These are phyloP conservation scores for Pulveroboletus sp. DNA, from an alignment of 1,284 basidiomycete genomes.

Conservation along the genomic window DNA sequence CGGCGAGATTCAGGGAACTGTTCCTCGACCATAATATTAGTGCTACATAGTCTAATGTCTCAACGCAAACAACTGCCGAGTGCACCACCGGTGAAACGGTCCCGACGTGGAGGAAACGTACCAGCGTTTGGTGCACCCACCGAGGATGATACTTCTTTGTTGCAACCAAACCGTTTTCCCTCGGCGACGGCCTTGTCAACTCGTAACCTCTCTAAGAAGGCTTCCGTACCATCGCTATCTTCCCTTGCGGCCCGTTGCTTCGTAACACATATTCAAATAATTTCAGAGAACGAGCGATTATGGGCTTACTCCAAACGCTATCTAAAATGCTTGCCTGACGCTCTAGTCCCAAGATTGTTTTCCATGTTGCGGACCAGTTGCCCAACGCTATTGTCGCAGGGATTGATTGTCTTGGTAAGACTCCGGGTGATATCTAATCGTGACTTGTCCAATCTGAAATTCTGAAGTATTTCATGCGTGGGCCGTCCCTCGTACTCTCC, in stretches of 20 bases:
- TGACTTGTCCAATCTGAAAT: conserved; percentile 1
- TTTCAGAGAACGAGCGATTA: conserved; percentile 41
- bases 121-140: conserved; percentile 43
- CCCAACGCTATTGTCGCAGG: conserved; percentile 53
- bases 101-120: conserved; percentile 30
- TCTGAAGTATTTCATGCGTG: conserved; percentile 62
- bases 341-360: conserved; percentile 51
- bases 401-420: conserved; percentile 56
- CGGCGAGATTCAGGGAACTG: no score
- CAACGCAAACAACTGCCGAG: conserved; percentile 3
- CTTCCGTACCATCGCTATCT: conserved; percentile 45
- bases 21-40: no score
- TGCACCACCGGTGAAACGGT: conserved; percentile 30
- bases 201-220: conserved; percentile 38
- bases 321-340: conserved; percentile 55
- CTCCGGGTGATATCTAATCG: not conserved
- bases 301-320: conserved; percentile 44
- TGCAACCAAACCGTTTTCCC: conserved; percentile 39
- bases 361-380: conserved; percentile 48
- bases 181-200: conserved; percentile 55
- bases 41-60: no score
- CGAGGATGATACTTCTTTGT: conserved; percentile 43
- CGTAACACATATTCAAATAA: conserved; percentile 44
- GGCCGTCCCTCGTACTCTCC: conserved; percentile 50
- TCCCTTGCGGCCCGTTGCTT: conserved; percentile 54